These are phyloP conservation scores for Periconia macrospinosa DNA, from an alignment of 2,329 filamentous ascomycete species.

Conservation along the genomic window DNA sequence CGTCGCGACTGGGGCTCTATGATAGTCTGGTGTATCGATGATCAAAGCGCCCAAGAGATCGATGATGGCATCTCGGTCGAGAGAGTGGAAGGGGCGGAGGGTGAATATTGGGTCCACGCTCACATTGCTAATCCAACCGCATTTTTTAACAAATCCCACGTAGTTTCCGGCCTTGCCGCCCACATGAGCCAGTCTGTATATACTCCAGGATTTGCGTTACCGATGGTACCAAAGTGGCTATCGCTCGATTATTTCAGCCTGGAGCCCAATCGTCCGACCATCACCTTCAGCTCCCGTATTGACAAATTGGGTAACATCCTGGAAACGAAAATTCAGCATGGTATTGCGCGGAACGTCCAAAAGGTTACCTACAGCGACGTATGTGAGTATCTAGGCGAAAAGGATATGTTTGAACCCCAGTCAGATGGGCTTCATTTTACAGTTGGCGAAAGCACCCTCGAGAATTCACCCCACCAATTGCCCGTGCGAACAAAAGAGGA, in stretches of 20 bases:
- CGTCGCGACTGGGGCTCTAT: slow-evolving; percentile 63
- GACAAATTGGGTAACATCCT: slow-evolving; percentile 55
- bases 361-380: slow-evolving; percentile 52
- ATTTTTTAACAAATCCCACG: slow-evolving; percentile 62
- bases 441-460: slow-evolving; percentile 27
- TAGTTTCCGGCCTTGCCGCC: slow-evolving; percentile 63
- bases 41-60: slow-evolving; percentile 66
- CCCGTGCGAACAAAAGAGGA: slow-evolving; percentile 23
- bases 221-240: slow-evolving; percentile 58
- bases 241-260: slow-evolving; percentile 59
- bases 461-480: slow-evolving; percentile 3
- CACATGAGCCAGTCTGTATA: slow-evolving; percentile 60
- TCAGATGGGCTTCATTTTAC: slow-evolving; percentile 18
- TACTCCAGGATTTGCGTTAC: slow-evolving; percentile 58
- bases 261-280: slow-evolving; percentile 53
- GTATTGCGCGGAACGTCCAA: slow-evolving; percentile 58
- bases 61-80: slow-evolving; percentile 80
- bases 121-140: slow-evolving; percentile 81
- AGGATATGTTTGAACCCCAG: slow-evolving; percentile 17
- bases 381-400: slow-evolving; percentile 35
- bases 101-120: slow-evolving; percentile 72
- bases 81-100: slow-evolving; percentile 51
- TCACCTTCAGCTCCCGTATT: slow-evolving; percentile 64
- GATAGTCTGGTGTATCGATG: slow-evolving; percentile 74
- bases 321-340: slow-evolving; percentile 57